Percentiles rank a stretch among this genome's conserved stretches.
These are phyloP conservation scores for Fusarium napiforme DNA, from an alignment of 2,329 filamentous ascomycete genomes.

Conservation along the genomic window DNA sequence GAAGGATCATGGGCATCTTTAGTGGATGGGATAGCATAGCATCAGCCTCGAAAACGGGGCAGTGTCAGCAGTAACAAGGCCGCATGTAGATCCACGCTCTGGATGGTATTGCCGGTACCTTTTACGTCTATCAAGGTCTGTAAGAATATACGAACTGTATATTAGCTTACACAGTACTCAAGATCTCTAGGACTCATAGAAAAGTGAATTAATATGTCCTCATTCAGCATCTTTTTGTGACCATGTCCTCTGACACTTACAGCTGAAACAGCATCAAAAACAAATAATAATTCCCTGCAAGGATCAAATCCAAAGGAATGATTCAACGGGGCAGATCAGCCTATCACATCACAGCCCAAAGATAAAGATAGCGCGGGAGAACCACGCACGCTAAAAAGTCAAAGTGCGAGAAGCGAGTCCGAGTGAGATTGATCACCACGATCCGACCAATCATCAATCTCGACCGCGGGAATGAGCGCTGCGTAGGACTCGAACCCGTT, in stretches of 20 bases:
- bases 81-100: not conserved
- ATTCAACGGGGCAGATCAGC: not conserved
- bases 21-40: not conserved
- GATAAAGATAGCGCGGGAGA: conserved; percentile 1
- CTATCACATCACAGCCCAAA: not conserved
- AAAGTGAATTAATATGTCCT: not conserved
- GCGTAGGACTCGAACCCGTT: not conserved
- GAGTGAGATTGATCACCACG: not conserved
- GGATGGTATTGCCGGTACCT: not conserved
- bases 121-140: not conserved
- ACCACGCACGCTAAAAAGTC: not conserved
- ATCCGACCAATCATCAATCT: conserved; percentile 7
- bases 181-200: not conserved
- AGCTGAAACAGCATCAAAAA: conserved; percentile 2
- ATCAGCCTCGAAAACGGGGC: conserved; percentile 29
- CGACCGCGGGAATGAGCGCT: not conserved
- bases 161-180: not conserved
- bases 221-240: not conserved
- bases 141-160: not conserved
- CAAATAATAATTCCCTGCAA: not conserved
- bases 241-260: not conserved
- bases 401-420: conserved; percentile 27
- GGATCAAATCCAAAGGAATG: not conserved
- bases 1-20: not conserved
- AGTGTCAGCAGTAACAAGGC: conserved; percentile 22